phyloP scores from a whole-genome alignment of 1,139 yeast species.

The Taphrina betulina region DNA sequence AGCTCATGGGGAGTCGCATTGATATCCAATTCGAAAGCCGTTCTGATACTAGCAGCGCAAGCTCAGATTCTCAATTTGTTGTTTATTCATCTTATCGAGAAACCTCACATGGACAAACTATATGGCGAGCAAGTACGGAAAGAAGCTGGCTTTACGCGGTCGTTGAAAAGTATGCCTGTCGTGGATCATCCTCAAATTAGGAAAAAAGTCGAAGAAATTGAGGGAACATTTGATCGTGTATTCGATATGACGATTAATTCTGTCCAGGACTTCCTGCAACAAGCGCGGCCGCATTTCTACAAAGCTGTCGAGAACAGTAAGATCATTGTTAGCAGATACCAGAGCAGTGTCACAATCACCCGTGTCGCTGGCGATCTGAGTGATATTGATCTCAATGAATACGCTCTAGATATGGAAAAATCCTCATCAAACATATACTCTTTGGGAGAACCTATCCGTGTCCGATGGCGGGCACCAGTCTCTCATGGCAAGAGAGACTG shows the following conservation, averaged over 20 bases:
- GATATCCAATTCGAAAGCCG: constrained; percentile 60
- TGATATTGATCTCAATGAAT: background rate
- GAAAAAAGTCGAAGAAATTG: constrained; percentile 13
- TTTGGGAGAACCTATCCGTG: constrained; percentile 57
- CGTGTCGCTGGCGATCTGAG: constrained; percentile 4
- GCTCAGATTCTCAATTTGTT: constrained; percentile 71
- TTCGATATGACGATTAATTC: background rate
- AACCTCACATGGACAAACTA: constrained; percentile 73
- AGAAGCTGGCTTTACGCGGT: constrained; percentile 64
- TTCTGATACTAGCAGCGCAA: constrained; percentile 57
- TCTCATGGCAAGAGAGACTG: constrained; percentile 57
- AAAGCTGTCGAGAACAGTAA: constrained; percentile 17
- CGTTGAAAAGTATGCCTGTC: constrained; percentile 49
- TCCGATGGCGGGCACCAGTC: constrained; percentile 59
- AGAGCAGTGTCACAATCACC: constrained; percentile 21
- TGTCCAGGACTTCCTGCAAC: background rate
- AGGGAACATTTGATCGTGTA: constrained; percentile 21
- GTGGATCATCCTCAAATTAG: constrained; percentile 25
- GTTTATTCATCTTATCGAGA: constrained; percentile 72
- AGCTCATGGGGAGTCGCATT: constrained; percentile 76
- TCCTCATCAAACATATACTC: constrained; percentile 39
- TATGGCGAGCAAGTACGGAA: constrained; percentile 60
- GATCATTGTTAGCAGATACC: constrained; percentile 8
- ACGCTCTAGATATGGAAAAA: background rate
- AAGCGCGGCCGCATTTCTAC: constrained; percentile 18